A percentile compares a stretch with the other conserved stretches of the same genome.
Evolutionary conservation across 768 basidiomycete genomes (phyloP).

Genomic region (Leccinum rimulosum): DNA sequence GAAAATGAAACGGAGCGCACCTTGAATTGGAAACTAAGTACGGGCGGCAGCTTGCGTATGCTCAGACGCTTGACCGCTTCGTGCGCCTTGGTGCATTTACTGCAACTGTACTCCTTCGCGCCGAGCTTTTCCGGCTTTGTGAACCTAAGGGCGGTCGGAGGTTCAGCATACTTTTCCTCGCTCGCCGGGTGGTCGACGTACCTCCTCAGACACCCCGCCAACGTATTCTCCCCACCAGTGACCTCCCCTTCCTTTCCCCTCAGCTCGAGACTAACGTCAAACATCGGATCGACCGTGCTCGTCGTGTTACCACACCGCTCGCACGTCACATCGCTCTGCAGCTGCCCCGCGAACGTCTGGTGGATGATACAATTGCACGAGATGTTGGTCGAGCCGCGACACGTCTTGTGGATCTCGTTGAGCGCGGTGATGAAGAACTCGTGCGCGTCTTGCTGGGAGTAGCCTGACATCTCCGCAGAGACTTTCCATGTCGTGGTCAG

Average conservation of each 20-base stretch:
- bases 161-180: not conserved
- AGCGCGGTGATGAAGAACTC: constrained; percentile 81
- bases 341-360: constrained; percentile 79
- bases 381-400: constrained; percentile 69
- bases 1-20: constrained; percentile 26
- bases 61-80: constrained; percentile 84
- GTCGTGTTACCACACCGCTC: constrained; percentile 79
- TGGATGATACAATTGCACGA: constrained; percentile 92
- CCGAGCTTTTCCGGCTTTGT: constrained; percentile 85
- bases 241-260: constrained; percentile 49
- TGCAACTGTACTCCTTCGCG: constrained; percentile 80
- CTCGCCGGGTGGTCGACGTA: constrained; percentile 26
- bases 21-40: constrained; percentile 94
- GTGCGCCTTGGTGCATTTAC: constrained; percentile 74
- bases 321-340: constrained; percentile 89
- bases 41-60: constrained; percentile 81
- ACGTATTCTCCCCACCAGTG: constrained; percentile 55
- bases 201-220: constrained; percentile 76
- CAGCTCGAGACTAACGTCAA: constrained; percentile 88
- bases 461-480: constrained; percentile 80
- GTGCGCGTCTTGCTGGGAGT: constrained; percentile 94
- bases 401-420: constrained; percentile 83
- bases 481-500: constrained; percentile 80
- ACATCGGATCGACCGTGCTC: constrained; percentile 81
- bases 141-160: constrained; percentile 46